A percentile compares a stretch with the other conserved stretches of the same genome.
Evolutionary conservation across 306 rosid species (phyloP).

Genomic region (Rosa rugosa): DNA sequence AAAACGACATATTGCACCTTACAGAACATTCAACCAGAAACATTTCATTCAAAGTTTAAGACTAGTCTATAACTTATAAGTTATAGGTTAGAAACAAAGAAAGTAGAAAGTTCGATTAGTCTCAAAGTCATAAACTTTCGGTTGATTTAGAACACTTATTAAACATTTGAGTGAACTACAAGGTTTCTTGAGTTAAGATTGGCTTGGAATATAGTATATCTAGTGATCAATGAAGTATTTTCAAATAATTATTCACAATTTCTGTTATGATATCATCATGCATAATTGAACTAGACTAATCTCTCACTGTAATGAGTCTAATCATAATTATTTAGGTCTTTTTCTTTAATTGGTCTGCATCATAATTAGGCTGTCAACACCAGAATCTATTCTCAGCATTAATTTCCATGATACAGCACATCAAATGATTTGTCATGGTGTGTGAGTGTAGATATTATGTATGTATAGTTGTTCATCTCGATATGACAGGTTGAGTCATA

Average conservation of each 20-base stretch:
- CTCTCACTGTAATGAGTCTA: background rate
- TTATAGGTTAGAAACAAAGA: background rate
- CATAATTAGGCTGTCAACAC: background rate
- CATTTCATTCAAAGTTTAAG: background rate
- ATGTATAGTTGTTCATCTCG: background rate
- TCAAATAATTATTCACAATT: background rate
- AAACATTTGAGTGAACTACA: background rate
- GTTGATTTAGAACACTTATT: background rate
- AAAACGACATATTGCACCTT: slow-evolving; percentile 4
- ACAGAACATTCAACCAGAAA: background rate
- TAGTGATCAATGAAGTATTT: background rate
- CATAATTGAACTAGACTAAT: background rate
- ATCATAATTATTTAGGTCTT: background rate
- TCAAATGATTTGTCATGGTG: slow-evolving; percentile 12
- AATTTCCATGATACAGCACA: background rate
- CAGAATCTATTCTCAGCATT: background rate
- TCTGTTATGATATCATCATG: background rate
- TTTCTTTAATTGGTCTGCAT: background rate
- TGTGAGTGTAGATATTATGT: background rate
- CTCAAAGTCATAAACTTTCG: background rate
- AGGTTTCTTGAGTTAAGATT: background rate
- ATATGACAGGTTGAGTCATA: background rate
- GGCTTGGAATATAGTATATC: background rate
- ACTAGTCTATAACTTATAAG: background rate
- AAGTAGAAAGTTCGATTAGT: background rate